Evolutionary conservation across 176 grass and related monocot species (phyloP).

Genomic region (Elaeis guineensis): DNA sequence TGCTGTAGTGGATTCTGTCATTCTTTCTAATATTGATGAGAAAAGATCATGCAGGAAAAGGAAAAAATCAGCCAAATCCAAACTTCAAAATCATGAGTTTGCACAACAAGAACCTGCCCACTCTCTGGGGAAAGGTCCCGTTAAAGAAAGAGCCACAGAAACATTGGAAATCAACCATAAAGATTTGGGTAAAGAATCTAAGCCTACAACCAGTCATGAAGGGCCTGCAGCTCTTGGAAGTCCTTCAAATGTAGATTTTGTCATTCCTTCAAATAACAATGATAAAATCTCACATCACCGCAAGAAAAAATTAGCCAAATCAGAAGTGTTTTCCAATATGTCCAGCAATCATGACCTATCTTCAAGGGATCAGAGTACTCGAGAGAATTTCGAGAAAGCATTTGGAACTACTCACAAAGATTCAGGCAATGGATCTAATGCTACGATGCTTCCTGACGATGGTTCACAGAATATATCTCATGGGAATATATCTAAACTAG

Average conservation of each 20-base stretch:
- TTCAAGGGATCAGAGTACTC: too few relatives aligned
- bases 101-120: neutral
- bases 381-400: neutral
- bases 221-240: neutral
- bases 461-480: too few relatives aligned
- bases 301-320: conserved; percentile 8
- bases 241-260: neutral
- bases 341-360: neutral
- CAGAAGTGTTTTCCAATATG: neutral
- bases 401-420: neutral
- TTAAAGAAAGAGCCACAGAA: neutral
- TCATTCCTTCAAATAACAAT: neutral
- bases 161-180: neutral
- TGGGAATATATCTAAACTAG: neutral
- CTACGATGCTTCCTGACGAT: neutral
- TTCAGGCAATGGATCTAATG: neutral
- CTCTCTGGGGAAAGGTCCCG: neutral
- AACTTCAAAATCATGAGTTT: conserved; percentile 29
- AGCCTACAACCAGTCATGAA: neutral
- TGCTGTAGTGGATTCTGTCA: conserved; percentile 4
- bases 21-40: conserved; percentile 7
- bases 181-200: conserved; percentile 6
- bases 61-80: conserved; percentile 32
- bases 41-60: conserved; percentile 16
- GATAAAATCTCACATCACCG: neutral